A percentile compares a stretch with the other conserved stretches of the same genome.
Conservation (phyloP, 192 early-diverging fungal genomes). For the Chytriomyces hyalinus region DNA sequence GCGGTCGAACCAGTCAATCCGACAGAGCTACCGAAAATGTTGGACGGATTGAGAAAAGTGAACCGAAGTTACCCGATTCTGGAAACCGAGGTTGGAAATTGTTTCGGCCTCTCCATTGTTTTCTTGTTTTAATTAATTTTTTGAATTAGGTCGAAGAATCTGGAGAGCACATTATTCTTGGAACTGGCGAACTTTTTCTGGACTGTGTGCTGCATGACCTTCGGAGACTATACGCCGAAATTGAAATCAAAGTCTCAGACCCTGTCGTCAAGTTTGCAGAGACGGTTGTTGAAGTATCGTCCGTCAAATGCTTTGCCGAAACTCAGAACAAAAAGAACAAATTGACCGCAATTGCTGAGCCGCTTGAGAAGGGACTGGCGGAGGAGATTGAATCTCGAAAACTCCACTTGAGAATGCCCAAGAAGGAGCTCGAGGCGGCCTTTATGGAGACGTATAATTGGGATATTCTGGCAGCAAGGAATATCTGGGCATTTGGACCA, state of each 20-base stretch:
- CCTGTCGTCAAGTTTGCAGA: conserved; percentile 96
- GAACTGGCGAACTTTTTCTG: conserved; percentile 93
- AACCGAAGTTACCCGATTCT: conserved; percentile 93
- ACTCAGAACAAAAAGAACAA: conserved; percentile 99
- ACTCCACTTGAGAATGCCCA: conserved; percentile 76
- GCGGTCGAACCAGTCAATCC: conserved; percentile 98
- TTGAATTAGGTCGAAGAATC: conserved; percentile 82
- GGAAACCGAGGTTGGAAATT: conserved; percentile 62
- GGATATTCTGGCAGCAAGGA: conserved; percentile 91
- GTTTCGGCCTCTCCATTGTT: not conserved
- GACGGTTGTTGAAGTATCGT: conserved; percentile 91
- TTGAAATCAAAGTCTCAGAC: conserved; percentile 98
- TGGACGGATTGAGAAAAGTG: conserved; percentile 94
- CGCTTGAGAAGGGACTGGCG: conserved; percentile 87
- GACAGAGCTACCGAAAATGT: conserved; percentile 96
- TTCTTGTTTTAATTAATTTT: not conserved
- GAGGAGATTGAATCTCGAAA: conserved; percentile 84
- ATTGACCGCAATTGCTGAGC: conserved; percentile 93
- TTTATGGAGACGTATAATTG: conserved; percentile 89
- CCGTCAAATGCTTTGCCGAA: conserved; percentile 94
- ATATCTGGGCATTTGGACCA: conserved; percentile 99
- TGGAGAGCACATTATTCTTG: conserved; percentile 94
- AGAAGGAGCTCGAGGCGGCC: conserved; percentile 72
- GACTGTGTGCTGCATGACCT: conserved; percentile 97
- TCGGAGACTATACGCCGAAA: conserved; percentile 89